These are phyloP conservation scores for Melampsora americana DNA, from an alignment of 1,284 basidiomycete species.

Conservation along the genomic window DNA sequence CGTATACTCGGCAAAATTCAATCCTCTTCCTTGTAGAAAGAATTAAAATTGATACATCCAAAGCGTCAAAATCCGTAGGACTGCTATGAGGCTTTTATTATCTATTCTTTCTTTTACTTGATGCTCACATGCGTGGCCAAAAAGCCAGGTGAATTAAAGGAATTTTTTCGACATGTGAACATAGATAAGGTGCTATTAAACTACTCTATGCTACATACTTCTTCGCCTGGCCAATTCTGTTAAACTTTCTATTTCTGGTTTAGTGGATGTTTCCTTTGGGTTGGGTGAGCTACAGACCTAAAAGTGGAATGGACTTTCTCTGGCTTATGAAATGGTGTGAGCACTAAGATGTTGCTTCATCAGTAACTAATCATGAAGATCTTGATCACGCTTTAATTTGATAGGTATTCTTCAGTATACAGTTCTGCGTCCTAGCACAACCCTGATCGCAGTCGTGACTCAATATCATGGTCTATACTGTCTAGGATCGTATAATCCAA, in stretches of 20 bases:
- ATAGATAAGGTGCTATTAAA: background rate
- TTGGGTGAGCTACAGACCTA: conserved; percentile 64
- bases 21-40: conserved; percentile 49
- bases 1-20: conserved; percentile 12
- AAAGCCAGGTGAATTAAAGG: background rate
- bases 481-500: conserved; percentile 66
- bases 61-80: conserved; percentile 63
- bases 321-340: conserved; percentile 65
- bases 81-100: conserved; percentile 49
- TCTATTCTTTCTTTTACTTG: conserved; percentile 1
- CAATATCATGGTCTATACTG: conserved; percentile 69
- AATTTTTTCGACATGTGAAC: background rate
- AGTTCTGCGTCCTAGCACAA: conserved; percentile 66
- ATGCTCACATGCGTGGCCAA: background rate
- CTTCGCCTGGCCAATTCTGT: no score
- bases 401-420: conserved; percentile 78
- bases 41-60: conserved; percentile 65
- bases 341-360: background rate
- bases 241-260: conserved; percentile 61
- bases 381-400: conserved; percentile 23
- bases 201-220: no score
- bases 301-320: conserved; percentile 64
- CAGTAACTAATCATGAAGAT: background rate
- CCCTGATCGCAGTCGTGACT: conserved; percentile 64
- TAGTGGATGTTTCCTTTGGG: conserved; percentile 72